A percentile compares a stretch with the other conserved stretches of the same genome.
These are phyloP conservation scores for Neotropicomus parvogracilis DNA, from an alignment of 1,284 basidiomycete genomes.

Conservation along the genomic window DNA sequence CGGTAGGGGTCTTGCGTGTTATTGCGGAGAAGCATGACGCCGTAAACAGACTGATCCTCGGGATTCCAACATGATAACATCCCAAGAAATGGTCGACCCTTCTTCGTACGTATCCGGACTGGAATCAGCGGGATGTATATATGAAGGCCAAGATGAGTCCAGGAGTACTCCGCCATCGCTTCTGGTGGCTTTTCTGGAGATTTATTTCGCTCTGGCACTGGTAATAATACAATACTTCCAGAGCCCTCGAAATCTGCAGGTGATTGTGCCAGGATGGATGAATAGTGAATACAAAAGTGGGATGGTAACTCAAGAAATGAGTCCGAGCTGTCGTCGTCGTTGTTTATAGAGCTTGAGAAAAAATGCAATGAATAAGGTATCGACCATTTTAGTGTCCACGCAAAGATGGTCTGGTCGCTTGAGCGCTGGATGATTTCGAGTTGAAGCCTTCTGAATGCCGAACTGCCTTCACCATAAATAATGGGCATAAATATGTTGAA, in stretches of 20 bases:
- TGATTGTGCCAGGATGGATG: background rate
- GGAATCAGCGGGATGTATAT: background rate
- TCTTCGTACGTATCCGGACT: background rate
- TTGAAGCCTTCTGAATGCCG: slow-evolving; percentile 10
- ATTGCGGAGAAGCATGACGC: background rate
- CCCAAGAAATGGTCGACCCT: background rate
- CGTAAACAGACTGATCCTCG: background rate
- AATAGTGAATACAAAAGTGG: background rate
- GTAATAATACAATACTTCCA: background rate
- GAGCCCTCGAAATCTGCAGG: background rate
- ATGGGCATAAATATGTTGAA: slow-evolving; percentile 13
- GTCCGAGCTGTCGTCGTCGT: background rate
- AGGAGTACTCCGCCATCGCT: background rate
- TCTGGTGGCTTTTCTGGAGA: background rate
- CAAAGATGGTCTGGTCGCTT: slow-evolving; percentile 16
- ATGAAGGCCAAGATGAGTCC: background rate
- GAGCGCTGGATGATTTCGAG: slow-evolving; percentile 11
- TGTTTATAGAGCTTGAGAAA: background rate
- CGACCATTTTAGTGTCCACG: background rate
- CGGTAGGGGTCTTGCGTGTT: background rate
- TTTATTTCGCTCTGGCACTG: background rate
- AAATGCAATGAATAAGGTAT: background rate
- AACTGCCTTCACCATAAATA: slow-evolving; percentile 12
- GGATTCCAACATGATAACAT: background rate
- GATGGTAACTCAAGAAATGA: background rate